Evolutionary conservation across 1,284 basidiomycete species (phyloP).

Genomic region (Cystobasidium pallidum): DNA sequence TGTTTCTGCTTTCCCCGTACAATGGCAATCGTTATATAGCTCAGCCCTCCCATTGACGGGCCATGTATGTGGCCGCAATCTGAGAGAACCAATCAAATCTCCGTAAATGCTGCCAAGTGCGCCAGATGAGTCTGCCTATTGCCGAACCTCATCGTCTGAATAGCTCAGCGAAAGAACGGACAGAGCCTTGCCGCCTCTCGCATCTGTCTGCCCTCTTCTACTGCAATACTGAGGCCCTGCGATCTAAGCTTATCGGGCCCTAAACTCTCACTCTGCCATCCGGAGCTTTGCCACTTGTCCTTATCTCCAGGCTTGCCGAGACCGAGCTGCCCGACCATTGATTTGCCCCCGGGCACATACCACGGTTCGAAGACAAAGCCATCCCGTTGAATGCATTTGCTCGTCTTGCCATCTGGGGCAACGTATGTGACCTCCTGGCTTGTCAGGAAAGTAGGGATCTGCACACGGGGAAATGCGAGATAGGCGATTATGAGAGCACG

Average conservation of each 20-base stretch:
- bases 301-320: conserved; percentile 26
- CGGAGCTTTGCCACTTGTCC: conserved; percentile 1
- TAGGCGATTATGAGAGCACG: conserved; percentile 24
- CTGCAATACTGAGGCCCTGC: conserved; percentile 2
- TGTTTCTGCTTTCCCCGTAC: too few relatives aligned
- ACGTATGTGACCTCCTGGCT: not conserved
- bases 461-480: conserved; percentile 26
- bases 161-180: conserved; percentile 27
- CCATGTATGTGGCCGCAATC: not conserved
- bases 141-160: too few relatives aligned
- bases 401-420: not conserved
- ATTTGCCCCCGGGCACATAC: conserved; percentile 36
- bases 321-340: conserved; percentile 21
- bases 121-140: not conserved
- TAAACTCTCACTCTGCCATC: conserved; percentile 15
- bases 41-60: too few relatives aligned
- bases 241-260: conserved; percentile 20
- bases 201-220: conserved; percentile 16
- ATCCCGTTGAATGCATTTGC: conserved; percentile 1
- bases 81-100: not conserved
- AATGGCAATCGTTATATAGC: too few relatives aligned
- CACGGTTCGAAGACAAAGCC: conserved; percentile 38
- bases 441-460: conserved; percentile 4
- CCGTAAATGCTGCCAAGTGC: too few relatives aligned
- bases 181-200: conserved; percentile 17